Conservation (phyloP, 139 green algal genomes). For the Haematococcus lacustris region DNA sequence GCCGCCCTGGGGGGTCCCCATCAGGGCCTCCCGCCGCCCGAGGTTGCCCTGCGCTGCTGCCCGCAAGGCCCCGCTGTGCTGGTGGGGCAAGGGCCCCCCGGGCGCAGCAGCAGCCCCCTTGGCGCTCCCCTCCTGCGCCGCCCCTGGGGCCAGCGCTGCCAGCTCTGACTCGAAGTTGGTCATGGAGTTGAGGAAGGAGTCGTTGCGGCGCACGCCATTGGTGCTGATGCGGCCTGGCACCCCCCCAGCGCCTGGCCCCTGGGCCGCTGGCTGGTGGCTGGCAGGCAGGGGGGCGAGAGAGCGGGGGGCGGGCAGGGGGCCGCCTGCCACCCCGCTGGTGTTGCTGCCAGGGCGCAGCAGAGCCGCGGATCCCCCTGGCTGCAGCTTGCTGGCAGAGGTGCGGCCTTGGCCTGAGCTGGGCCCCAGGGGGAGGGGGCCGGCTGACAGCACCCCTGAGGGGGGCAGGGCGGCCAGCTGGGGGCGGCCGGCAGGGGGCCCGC, state of each 20-base stretch:
- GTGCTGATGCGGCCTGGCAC: not conserved
- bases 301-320: not conserved
- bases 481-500: too few relatives aligned
- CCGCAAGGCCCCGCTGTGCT: not conserved
- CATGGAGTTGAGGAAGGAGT: not conserved
- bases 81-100: not conserved
- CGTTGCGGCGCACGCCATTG: not conserved
- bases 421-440: not conserved
- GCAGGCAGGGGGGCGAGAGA: not conserved
- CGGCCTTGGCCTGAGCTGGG: too few relatives aligned
- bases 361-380: too few relatives aligned
- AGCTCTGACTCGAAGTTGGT: slow-evolving; percentile 1
- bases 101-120: not conserved
- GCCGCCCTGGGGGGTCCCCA: too few relatives aligned
- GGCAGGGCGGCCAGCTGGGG: not conserved
- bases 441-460: not conserved
- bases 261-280: not conserved
- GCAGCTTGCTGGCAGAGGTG: too few relatives aligned
- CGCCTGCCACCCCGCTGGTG: not conserved
- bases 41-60: not conserved
- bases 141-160: not conserved
- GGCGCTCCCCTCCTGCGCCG: not conserved
- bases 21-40: too few relatives aligned
- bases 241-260: not conserved
- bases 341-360: not conserved